Evolutionary conservation across 345 rosid species (phyloP).

Genomic region (Ailanthus altissimus): DNA sequence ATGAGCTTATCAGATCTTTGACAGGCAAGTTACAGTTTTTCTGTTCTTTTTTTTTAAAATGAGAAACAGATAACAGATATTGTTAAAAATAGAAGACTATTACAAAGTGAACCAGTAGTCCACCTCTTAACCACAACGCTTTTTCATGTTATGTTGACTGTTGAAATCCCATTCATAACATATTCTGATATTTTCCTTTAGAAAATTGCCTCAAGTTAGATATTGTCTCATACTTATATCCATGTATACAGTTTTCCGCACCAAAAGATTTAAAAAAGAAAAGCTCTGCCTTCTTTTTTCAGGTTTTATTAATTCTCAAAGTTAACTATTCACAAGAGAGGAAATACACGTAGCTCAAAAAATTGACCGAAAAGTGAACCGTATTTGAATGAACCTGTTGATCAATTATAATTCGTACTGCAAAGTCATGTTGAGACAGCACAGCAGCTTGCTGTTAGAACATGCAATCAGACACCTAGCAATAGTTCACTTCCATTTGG

Average conservation of each 20-base stretch:
- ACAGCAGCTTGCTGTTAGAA: conserved; percentile 1
- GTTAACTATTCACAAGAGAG: background rate
- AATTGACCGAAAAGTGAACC: background rate
- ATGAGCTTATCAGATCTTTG: conserved; percentile 80
- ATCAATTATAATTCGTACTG: too few relatives aligned
- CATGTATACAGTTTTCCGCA: background rate
- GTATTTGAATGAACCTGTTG: background rate
- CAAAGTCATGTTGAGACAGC: conserved; percentile 3
- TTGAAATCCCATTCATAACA: background rate
- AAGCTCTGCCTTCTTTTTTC: background rate
- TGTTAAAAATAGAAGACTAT: background rate
- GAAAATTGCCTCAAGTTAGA: background rate
- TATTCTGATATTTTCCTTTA: background rate
- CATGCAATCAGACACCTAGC: background rate
- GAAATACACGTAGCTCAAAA: too few relatives aligned
- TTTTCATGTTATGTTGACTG: background rate
- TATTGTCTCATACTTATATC: background rate
- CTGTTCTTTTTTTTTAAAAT: background rate
- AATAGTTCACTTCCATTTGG: background rate
- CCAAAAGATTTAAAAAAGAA: background rate
- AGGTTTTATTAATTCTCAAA: background rate
- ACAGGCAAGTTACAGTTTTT: conserved; percentile 51
- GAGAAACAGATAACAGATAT: background rate
- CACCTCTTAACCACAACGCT: background rate
- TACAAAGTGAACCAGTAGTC: background rate